phyloP scores from a whole-genome alignment of 305 asterid genomes.

The Fraxinus albicans region DNA sequence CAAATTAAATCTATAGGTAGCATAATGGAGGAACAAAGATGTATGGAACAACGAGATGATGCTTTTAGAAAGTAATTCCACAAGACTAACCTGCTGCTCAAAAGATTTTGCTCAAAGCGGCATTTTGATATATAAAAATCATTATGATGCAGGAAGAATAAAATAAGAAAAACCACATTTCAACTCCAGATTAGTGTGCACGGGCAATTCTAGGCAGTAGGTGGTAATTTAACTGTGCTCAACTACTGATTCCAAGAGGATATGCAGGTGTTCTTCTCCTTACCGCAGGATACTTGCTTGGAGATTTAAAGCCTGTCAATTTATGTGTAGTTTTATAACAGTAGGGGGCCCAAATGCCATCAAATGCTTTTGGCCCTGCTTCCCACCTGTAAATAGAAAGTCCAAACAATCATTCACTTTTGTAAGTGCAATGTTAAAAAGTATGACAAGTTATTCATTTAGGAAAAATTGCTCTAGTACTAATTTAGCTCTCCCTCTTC shows the following conservation, averaged over 20 bases:
- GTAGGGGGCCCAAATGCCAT: conserved; percentile 54
- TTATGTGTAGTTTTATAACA: conserved; percentile 50
- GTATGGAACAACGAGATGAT: not conserved
- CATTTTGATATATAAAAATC: not conserved
- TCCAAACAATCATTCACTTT: conserved; percentile 7
- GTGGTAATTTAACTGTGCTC: not conserved
- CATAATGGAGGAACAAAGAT: not conserved
- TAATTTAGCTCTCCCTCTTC: not conserved
- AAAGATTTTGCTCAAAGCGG: not conserved
- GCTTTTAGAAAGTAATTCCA: not conserved
- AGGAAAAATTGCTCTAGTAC: conserved; percentile 8
- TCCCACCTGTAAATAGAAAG: conserved; percentile 40
- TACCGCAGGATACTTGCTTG: conserved; percentile 43
- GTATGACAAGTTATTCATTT: not conserved
- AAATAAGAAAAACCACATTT: not conserved
- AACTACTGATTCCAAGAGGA: conserved; percentile 8
- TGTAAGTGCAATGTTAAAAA: not conserved
- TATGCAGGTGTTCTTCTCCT: conserved; percentile 23
- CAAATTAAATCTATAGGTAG: not conserved
- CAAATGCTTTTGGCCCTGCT: conserved; percentile 49
- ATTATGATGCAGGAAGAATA: not conserved
- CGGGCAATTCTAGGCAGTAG: not conserved
- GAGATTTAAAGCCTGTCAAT: conserved; percentile 40
- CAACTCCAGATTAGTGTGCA: not conserved
- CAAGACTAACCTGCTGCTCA: not conserved